Percentiles rank a stretch among this genome's conserved stretches.
Conservation (phyloP, 768 basidiomycete species). For the Exidia glandulosa region DNA sequence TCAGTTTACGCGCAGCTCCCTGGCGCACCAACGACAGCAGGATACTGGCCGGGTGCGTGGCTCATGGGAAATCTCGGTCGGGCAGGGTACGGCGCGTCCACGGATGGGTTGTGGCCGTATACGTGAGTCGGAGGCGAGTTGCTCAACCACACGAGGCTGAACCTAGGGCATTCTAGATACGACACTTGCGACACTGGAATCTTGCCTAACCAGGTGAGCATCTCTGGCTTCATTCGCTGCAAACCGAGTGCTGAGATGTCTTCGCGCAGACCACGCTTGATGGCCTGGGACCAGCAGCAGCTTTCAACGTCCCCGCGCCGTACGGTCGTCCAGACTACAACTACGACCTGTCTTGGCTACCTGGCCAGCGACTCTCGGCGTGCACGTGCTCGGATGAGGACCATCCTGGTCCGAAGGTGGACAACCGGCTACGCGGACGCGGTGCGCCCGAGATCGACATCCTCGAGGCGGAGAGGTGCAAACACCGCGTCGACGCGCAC, state of each 20-base stretch:
- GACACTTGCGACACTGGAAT: conserved; percentile 81
- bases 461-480: conserved; percentile 72
- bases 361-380: conserved; percentile 77
- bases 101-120: conserved; percentile 80
- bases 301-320: conserved; percentile 40
- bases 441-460: conserved; percentile 91
- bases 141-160: too few relatives aligned
- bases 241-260: background rate
- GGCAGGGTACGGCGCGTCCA: conserved; percentile 83
- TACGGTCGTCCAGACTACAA: conserved; percentile 34
- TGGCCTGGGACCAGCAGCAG: conserved; percentile 43
- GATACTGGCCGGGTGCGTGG: conserved; percentile 64
- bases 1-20: background rate
- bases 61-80: conserved; percentile 42
- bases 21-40: background rate
- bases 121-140: conserved; percentile 27
- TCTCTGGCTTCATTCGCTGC: conserved; percentile 23
- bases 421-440: conserved; percentile 35
- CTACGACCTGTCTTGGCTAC: conserved; percentile 59
- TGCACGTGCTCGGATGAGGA: conserved; percentile 82
- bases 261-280: conserved; percentile 6
- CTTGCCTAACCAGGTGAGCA: conserved; percentile 65
- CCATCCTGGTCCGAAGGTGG: conserved; percentile 74
- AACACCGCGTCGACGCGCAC: conserved; percentile 15
- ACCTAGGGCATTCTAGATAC: conserved; percentile 34